These are phyloP conservation scores for Aspergillus leporis DNA, from an alignment of 495 filamentous ascomycete species.

Conservation along the genomic window DNA sequence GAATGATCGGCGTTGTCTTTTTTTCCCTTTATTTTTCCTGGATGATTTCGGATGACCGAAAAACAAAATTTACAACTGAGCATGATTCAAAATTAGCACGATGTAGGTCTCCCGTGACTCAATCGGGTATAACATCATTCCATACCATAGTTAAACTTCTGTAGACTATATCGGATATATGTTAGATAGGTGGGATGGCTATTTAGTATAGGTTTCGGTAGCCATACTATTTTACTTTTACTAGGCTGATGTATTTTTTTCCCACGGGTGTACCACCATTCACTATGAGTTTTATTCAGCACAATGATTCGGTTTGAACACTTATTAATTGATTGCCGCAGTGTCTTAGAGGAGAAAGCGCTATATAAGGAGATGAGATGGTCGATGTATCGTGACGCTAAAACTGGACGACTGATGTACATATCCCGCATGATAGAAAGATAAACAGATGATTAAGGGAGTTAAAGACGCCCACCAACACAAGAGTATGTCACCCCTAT, in stretches of 20 bases:
- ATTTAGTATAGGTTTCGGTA: not conserved
- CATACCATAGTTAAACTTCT: not conserved
- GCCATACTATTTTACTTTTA: not conserved
- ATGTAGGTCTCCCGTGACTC: not conserved
- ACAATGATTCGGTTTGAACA: not conserved
- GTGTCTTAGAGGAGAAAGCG: not conserved
- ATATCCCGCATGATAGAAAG: not conserved
- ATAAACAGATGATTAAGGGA: not conserved
- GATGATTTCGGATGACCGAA: not conserved
- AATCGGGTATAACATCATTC: not conserved
- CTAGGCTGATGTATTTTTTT: not conserved
- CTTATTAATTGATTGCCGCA: no score
- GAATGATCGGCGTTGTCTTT: slow-evolving; percentile 16
- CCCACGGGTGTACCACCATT: not conserved
- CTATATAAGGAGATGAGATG: not conserved
- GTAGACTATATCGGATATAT: not conserved
- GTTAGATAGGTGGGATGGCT: not conserved
- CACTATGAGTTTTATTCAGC: not conserved
- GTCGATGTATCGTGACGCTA: not conserved
- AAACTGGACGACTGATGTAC: not conserved
- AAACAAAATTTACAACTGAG: not conserved
- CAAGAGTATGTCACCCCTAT: not conserved
- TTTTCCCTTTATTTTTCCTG: not conserved
- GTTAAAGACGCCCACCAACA: not conserved
- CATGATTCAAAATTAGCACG: not conserved